Evolutionary conservation across 129 eudicot genomes (phyloP).

Genomic region (Tanacetum coccineum): DNA sequence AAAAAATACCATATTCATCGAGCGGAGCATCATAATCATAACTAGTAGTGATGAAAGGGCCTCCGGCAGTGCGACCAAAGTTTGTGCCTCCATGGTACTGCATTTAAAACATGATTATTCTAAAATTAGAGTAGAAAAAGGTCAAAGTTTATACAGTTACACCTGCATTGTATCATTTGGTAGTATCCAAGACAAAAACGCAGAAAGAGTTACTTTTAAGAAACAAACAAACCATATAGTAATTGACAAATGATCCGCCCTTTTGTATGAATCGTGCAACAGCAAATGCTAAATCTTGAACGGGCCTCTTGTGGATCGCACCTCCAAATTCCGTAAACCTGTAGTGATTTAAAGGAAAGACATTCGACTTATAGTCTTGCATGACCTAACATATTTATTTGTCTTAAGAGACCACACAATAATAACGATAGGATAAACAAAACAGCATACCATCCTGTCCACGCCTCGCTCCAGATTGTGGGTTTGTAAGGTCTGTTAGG

Average conservation of each 20-base stretch:
- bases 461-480: constrained; percentile 89
- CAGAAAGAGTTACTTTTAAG: background rate
- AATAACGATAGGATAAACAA: background rate
- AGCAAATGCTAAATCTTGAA: constrained; percentile 89
- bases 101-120: constrained; percentile 10
- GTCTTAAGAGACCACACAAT: background rate
- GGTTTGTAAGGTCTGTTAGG: constrained; percentile 91
- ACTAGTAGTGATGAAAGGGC: constrained; percentile 95
- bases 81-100: constrained; percentile 99
- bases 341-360: background rate
- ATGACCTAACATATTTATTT: too few species aligned
- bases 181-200: background rate
- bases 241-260: constrained; percentile 84
- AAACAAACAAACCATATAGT: constrained; percentile 71
- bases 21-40: constrained; percentile 99
- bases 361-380: background rate
- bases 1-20: constrained; percentile 88
- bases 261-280: constrained; percentile 75
- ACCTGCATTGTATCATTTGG: background rate
- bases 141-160: background rate
- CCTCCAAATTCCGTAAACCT: constrained; percentile 97
- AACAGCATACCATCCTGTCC: constrained; percentile 85
- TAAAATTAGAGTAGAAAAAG: constrained; percentile 3
- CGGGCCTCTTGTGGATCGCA: constrained; percentile 62
- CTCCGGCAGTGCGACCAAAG: constrained; percentile 98